A percentile compares a stretch with the other conserved stretches of the same genome.
Conservation (phyloP, 139 green algal genomes). For the Zygnema circumcarinatum region DNA sequence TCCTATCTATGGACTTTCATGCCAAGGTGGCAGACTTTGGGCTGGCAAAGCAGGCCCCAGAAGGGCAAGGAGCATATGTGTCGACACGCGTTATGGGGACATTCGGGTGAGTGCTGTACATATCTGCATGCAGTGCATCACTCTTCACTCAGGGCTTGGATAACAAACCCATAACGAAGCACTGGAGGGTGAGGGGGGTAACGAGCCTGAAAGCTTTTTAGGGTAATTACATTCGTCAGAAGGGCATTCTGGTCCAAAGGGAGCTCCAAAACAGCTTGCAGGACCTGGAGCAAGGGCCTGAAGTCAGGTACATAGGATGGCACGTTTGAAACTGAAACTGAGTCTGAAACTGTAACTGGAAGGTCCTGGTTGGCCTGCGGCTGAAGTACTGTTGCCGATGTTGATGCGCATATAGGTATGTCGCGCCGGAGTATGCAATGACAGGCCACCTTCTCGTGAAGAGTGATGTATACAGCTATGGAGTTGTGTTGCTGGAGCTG, state of each 20-base stretch:
- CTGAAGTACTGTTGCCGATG: too few relatives aligned
- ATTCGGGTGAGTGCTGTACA: constrained; percentile 58
- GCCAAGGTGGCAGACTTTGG: constrained; percentile 59
- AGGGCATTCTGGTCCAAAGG: too few relatives aligned
- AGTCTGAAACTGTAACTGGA: too few relatives aligned
- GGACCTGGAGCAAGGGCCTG: too few relatives aligned
- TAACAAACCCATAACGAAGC: too few relatives aligned
- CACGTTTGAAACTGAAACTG: too few relatives aligned
- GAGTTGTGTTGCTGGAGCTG: constrained; percentile 54
- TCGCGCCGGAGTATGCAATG: constrained; percentile 55
- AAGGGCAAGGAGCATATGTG: constrained; percentile 29
- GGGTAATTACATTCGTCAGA: too few relatives aligned
- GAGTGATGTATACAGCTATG: constrained; percentile 52
- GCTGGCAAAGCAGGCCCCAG: constrained; percentile 52
- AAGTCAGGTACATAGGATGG: too few relatives aligned
- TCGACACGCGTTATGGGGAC: constrained; percentile 60
- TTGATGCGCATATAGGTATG: constrained; percentile 48
- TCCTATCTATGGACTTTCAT: constrained; percentile 41
- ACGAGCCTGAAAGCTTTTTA: too few relatives aligned
- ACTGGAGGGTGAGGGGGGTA: too few relatives aligned
- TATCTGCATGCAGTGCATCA: not conserved
- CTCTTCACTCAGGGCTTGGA: not conserved
- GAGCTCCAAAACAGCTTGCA: too few relatives aligned
- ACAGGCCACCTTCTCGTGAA: constrained; percentile 56
- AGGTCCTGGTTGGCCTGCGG: too few relatives aligned